Conservation (phyloP, 2,329 filamentous ascomycete species). For the Calcarisporium arbuscula region DNA sequence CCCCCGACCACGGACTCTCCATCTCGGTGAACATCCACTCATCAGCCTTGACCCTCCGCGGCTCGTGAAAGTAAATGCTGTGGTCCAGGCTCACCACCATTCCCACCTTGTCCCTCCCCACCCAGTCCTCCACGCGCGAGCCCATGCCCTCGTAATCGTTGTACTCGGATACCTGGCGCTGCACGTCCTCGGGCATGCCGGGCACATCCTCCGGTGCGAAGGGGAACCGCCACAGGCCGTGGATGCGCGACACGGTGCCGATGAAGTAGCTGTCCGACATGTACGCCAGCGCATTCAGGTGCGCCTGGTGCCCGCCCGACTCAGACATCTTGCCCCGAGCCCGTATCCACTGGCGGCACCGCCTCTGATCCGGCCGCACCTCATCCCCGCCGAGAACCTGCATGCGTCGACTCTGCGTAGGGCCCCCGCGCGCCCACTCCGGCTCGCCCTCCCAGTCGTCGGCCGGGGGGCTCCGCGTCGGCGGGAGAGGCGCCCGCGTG, state of each 20-base stretch:
- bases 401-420: neutral
- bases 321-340: constrained; percentile 68
- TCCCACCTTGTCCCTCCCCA: constrained; percentile 54
- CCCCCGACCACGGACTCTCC: constrained; percentile 73
- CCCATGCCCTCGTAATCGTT: constrained; percentile 37
- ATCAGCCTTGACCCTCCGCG: constrained; percentile 50
- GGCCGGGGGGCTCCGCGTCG: constrained; percentile 45
- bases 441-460: constrained; percentile 27
- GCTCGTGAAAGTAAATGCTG: constrained; percentile 62
- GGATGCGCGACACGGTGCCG: constrained; percentile 75
- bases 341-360: constrained; percentile 67
- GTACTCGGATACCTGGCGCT: constrained; percentile 28
- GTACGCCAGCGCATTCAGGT: constrained; percentile 85
- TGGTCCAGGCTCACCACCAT: constrained; percentile 85
- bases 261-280: constrained; percentile 93
- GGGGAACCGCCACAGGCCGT: constrained; percentile 71
- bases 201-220: constrained; percentile 47
- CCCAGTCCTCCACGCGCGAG: constrained; percentile 38
- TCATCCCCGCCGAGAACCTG: no score
- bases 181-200: constrained; percentile 35
- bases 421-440: neutral
- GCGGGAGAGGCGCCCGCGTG: constrained; percentile 61
- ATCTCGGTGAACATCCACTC: constrained; percentile 79
- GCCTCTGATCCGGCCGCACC: constrained; percentile 59
- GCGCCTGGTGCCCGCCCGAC: constrained; percentile 68